Base-by-base conservation (phyloP, 345 rosid genomes). In the Arabis hirsuta region DNA sequence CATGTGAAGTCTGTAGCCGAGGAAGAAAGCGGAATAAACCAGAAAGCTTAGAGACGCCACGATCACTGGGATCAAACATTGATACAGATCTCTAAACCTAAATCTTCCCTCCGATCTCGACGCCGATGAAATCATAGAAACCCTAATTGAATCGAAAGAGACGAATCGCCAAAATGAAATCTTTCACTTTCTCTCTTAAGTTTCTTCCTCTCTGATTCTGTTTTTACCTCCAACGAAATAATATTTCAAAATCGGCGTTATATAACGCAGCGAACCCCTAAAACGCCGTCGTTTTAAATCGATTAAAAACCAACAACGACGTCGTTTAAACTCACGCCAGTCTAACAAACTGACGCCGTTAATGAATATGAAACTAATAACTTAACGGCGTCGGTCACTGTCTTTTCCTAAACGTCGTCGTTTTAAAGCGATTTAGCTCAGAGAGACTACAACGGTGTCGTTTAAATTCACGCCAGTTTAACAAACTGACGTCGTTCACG, bases 1-100 rank as follows among this genome's bases (percentile, higher is more conserved):
- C 8, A 71, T 1, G 73, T 72, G 76, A 65, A 86, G 84, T 53
- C 81, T 82, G 59, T 84, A 76, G 73, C 85, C 80, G 68, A 79
- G 54, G 55, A 79, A 73, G 89, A 85, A 71, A n/a, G 42, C 2
- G 14, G 43, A 7, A 2, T 41, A 65, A 16, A 39, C 43, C 41
- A 65, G 51, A 55, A 12, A 16, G 47, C 5, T 6, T 16, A 73
- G 16, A 64, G 6, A 26, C 59, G 26, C 65, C 1, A 24, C 2
- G 3, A 56, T 3, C 12, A 27, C 34, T 13, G 77, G 44, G 3
- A 7, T 5, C 34, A 51, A 3, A 8, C 5, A 55, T 55, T n/a
- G 36, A 14, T 16, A 0, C 16, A 65, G 9, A 6, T 45, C 51
- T 16, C 51, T 54, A 2, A 13, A 55, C 57, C 51, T 45, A 47